These are phyloP conservation scores for Aspergillus ellipticus DNA, from an alignment of 495 filamentous ascomycete genomes.

Conservation along the genomic window DNA sequence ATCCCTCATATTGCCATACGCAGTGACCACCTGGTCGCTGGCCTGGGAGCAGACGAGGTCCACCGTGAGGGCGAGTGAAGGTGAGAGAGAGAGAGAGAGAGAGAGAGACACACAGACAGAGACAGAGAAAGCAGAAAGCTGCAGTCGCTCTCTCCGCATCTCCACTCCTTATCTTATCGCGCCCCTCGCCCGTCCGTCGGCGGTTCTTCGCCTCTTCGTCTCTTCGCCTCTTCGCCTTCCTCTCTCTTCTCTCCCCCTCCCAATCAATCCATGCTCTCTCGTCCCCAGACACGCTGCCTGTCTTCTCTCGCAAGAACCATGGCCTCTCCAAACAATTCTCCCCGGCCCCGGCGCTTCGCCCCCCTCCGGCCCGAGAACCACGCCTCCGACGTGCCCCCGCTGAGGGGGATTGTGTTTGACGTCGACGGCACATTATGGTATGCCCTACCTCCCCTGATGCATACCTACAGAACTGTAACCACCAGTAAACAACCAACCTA, in stretches of 20 bases:
- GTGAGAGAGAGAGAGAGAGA: too few species aligned
- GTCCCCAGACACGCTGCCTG: not conserved
- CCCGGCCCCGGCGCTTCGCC: conserved; percentile 48
- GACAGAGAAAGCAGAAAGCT: too few species aligned
- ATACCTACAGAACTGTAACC: not conserved
- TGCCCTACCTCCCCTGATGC: conserved; percentile 32
- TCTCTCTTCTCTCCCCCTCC: not conserved
- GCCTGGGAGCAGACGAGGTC: too few species aligned
- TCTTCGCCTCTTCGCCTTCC: not conserved
- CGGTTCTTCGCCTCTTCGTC: not conserved
- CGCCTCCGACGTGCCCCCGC: conserved; percentile 42
- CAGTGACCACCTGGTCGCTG: not conserved
- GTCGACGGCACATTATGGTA: conserved; percentile 93
- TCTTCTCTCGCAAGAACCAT: conserved; percentile 19
- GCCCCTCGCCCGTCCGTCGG: not conserved
- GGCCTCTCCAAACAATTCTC: conserved; percentile 24
- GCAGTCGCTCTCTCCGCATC: not conserved
- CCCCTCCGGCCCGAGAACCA: conserved; percentile 44
- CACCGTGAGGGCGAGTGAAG: too few species aligned
- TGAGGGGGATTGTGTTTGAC: conserved; percentile 89
- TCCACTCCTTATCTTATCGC: conserved; percentile 3
- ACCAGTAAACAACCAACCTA: not conserved
- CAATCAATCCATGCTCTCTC: not conserved
- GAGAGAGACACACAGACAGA: too few species aligned
- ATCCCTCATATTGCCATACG: too few species aligned